A percentile compares a stretch with the other conserved stretches of the same genome.
phyloP scores from a whole-genome alignment of 2,329 filamentous ascomycete species.

The Talaromyces sp. region DNA sequence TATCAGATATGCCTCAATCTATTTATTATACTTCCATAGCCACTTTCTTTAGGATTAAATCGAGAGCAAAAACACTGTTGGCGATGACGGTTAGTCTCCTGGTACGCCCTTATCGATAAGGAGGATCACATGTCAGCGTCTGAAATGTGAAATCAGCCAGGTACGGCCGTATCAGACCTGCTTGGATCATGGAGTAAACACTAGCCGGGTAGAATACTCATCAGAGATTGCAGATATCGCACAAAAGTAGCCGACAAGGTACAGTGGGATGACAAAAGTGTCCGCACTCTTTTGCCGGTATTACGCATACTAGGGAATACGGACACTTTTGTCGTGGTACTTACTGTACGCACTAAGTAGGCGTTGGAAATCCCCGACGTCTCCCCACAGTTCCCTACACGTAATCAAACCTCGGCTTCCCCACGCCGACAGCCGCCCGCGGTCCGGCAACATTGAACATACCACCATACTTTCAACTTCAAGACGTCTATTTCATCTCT shows the following conservation, averaged over 20 bases:
- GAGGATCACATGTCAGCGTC: background rate
- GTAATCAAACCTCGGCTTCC: constrained; percentile 7
- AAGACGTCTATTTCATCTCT: background rate
- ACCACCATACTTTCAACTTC: background rate
- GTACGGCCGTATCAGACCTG: background rate
- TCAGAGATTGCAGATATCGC: background rate
- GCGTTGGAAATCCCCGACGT: background rate
- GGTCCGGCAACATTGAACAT: background rate
- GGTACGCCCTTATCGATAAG: background rate
- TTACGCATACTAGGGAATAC: too few species aligned
- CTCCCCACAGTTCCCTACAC: background rate
- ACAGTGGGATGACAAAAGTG: too few species aligned
- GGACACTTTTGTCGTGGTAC: too few species aligned
- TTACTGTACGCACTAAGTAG: too few species aligned
- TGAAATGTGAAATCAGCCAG: background rate
- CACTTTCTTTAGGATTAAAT: background rate
- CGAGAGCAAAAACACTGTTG: background rate
- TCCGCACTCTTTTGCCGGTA: too few species aligned
- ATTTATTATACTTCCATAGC: background rate
- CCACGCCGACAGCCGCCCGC: constrained; percentile 2
- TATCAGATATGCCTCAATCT: too few species aligned
- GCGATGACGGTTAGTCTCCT: background rate
- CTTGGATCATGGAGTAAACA: too few species aligned
- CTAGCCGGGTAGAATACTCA: too few species aligned
- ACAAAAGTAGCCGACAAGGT: background rate